Evolutionary conservation across 2,329 filamentous ascomycete species (phyloP).

Genomic region (Daldinia sp.): DNA sequence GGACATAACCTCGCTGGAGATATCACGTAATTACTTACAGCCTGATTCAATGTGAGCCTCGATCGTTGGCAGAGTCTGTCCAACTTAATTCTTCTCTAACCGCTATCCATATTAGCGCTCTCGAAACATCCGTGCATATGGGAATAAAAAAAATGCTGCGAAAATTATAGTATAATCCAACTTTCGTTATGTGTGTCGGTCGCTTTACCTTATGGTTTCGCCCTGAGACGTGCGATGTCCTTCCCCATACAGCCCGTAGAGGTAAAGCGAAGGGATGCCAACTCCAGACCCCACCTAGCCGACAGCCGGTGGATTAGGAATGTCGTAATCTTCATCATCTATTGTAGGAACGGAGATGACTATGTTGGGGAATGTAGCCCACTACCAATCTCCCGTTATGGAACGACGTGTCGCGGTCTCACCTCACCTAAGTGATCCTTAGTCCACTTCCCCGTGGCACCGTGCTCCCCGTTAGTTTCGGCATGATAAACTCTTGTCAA

Average conservation of each 20-base stretch:
- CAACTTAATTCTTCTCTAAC: neutral
- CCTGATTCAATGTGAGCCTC: neutral
- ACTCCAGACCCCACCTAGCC: conserved; percentile 32
- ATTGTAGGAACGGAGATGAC: conserved; percentile 38
- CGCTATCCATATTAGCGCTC: neutral
- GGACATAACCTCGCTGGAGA: conserved; percentile 9
- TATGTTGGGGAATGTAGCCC: conserved; percentile 43
- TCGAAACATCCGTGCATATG: neutral
- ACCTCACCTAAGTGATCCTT: conserved; percentile 38
- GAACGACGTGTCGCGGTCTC: conserved; percentile 41
- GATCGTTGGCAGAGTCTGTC: conserved; percentile 7
- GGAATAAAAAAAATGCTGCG: neutral
- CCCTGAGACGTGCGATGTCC: conserved; percentile 10
- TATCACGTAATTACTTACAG: conserved; percentile 16
- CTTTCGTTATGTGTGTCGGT: neutral
- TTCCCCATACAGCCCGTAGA: conserved; percentile 17
- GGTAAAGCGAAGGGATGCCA: conserved; percentile 25
- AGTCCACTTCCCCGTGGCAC: conserved; percentile 29
- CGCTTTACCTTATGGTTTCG: conserved; percentile 11
- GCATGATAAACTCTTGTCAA: conserved; percentile 37
- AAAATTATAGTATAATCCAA: neutral
- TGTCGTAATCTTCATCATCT: conserved; percentile 42
- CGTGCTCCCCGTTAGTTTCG: conserved; percentile 37
- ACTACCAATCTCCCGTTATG: conserved; percentile 39
- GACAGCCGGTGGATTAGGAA: conserved; percentile 33